Percentiles rank a stretch among this genome's conserved stretches.
phyloP scores from a whole-genome alignment of 768 basidiomycete species.

The Serendipita indica region DNA sequence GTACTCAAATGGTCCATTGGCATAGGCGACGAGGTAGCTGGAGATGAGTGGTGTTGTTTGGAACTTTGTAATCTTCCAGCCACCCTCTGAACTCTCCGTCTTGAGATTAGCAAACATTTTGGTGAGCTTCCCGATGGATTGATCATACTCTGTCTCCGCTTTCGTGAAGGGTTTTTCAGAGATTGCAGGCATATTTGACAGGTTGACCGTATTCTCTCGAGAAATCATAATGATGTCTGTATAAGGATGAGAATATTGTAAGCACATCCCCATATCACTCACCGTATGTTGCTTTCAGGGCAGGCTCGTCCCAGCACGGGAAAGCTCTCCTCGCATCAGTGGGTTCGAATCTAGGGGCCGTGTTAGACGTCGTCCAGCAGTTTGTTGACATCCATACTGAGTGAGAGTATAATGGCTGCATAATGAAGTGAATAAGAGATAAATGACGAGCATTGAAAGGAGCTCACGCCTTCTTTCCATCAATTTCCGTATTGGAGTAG shows the following conservation, averaged over 20 bases:
- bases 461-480: slow-evolving; percentile 40
- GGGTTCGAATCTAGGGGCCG: slow-evolving; percentile 33
- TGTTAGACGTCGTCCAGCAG: slow-evolving; percentile 18
- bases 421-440: not conserved
- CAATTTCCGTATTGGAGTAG: slow-evolving; percentile 45
- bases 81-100: slow-evolving; percentile 23
- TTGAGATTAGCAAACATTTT: slow-evolving; percentile 31
- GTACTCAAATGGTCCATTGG: slow-evolving; percentile 63
- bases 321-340: slow-evolving; percentile 73
- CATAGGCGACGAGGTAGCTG: slow-evolving; percentile 76
- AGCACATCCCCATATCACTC: not conserved
- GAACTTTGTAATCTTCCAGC: slow-evolving; percentile 77
- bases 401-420: slow-evolving; percentile 51
- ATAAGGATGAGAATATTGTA: slow-evolving; percentile 13
- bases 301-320: slow-evolving; percentile 89
- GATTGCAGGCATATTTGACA: slow-evolving; percentile 75
- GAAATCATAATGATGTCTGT: slow-evolving; percentile 57
- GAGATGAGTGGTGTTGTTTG: slow-evolving; percentile 74
- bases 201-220: slow-evolving; percentile 52
- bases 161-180: slow-evolving; percentile 39
- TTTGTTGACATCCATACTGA: slow-evolving; percentile 53
- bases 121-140: slow-evolving; percentile 22
- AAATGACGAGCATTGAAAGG: not conserved
- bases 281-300: slow-evolving; percentile 66
- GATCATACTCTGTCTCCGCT: slow-evolving; percentile 20